Conservation (phyloP, 1,139 yeast species). For the Yamadazyma songkhlaensis region DNA sequence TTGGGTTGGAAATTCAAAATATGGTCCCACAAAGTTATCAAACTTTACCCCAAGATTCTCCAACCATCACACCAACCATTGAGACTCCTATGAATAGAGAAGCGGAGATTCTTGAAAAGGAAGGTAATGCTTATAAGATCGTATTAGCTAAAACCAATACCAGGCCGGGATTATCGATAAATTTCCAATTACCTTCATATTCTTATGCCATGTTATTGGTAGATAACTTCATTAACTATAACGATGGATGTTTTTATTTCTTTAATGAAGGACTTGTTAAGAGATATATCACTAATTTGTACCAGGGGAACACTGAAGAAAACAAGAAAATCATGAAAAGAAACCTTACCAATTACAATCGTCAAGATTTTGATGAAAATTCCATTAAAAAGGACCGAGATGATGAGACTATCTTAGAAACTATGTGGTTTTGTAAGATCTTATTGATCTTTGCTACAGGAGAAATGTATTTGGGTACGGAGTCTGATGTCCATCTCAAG, state of each 20-base stretch:
- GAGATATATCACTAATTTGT: slow-evolving; percentile 58
- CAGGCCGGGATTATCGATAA: slow-evolving; percentile 64
- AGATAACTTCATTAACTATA: slow-evolving; percentile 73
- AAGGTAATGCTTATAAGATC: slow-evolving; percentile 71
- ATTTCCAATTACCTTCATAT: slow-evolving; percentile 71
- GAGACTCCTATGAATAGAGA: slow-evolving; percentile 24
- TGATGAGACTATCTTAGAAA: slow-evolving; percentile 62
- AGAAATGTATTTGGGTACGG: slow-evolving; percentile 80
- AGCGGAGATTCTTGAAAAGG: slow-evolving; percentile 57
- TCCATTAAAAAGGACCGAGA: slow-evolving; percentile 42
- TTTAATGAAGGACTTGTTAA: slow-evolving; percentile 80
- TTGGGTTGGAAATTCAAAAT: slow-evolving; percentile 72
- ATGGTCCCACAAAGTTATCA: slow-evolving; percentile 37
- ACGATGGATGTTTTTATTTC: slow-evolving; percentile 84
- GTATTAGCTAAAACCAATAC: slow-evolving; percentile 67
- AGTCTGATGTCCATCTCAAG: slow-evolving; percentile 41
- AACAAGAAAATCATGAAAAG: slow-evolving; percentile 40
- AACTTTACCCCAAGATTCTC: slow-evolving; percentile 2
- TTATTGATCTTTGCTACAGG: slow-evolving; percentile 77
- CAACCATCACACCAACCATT: slow-evolving; percentile 20
- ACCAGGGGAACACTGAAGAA: slow-evolving; percentile 44
- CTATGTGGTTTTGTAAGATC: slow-evolving; percentile 80
- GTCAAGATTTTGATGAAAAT: slow-evolving; percentile 41
- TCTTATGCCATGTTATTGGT: slow-evolving; percentile 73
- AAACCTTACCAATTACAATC: slow-evolving; percentile 18